These are phyloP conservation scores for Pseudofabraea citricarpa DNA, from an alignment of 2,329 filamentous ascomycete species.

Conservation along the genomic window DNA sequence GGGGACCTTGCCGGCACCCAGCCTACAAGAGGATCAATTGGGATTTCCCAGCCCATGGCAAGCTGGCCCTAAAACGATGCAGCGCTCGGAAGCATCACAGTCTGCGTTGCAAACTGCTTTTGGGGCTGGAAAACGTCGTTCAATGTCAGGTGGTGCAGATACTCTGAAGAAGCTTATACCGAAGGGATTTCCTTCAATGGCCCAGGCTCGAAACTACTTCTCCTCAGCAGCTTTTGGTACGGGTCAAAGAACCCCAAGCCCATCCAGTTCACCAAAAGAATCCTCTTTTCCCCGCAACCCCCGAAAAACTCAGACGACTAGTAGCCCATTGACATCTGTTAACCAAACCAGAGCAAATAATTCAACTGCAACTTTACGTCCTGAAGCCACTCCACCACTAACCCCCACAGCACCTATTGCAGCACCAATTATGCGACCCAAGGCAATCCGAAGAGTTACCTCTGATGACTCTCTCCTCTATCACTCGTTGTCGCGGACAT, in stretches of 20 bases:
- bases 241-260: conserved; percentile 11
- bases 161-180: conserved; percentile 49
- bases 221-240: conserved; percentile 13
- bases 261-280: conserved; percentile 8
- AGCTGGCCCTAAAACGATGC: conserved; percentile 34
- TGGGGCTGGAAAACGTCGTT: conserved; percentile 38
- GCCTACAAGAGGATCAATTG: conserved; percentile 9
- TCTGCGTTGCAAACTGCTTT: conserved; percentile 42
- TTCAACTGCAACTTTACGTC: background rate
- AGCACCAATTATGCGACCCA: background rate
- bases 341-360: background rate
- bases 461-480: conserved; percentile 79
- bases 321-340: background rate
- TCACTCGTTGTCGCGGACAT: conserved; percentile 70
- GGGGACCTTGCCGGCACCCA: conserved; percentile 24
- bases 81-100: conserved; percentile 25
- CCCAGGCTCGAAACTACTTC: conserved; percentile 24
- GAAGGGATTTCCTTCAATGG: conserved; percentile 48
- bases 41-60: conserved; percentile 33
- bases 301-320: conserved; percentile 7
- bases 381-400: background rate
- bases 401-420: background rate
- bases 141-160: conserved; percentile 52
- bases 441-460: conserved; percentile 50
- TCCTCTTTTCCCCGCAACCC: background rate